Percentiles rank a stretch among this genome's conserved stretches.
phyloP scores from a whole-genome alignment of 257 asterid genomes.

The Plantago elongata region DNA sequence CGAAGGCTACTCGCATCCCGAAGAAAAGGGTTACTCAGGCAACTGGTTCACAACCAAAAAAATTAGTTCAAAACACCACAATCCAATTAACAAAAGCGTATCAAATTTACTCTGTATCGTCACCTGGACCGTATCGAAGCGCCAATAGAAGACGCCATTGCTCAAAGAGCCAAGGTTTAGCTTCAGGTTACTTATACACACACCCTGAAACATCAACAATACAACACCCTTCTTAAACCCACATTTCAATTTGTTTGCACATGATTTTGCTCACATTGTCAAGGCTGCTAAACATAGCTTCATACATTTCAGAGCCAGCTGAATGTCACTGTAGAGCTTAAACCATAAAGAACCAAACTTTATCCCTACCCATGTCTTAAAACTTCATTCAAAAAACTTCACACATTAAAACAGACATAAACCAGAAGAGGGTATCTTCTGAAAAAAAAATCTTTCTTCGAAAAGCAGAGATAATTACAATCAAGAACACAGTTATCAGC shows the following conservation, averaged over 20 bases:
- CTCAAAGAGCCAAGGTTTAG: slow-evolving; percentile 21
- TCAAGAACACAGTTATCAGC: neutral
- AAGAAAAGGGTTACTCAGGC: slow-evolving; percentile 44
- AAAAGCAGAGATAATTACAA: neutral
- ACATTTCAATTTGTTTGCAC: neutral
- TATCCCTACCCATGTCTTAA: neutral
- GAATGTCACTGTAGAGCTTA: neutral
- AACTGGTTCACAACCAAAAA: slow-evolving; percentile 27
- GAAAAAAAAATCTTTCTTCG: no score
- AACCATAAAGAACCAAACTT: neutral
- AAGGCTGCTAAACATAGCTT: neutral
- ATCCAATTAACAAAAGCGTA: neutral
- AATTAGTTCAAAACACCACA: neutral
- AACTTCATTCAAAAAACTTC: neutral
- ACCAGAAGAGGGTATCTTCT: neutral
- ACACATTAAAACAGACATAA: neutral
- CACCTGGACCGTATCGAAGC: slow-evolving; percentile 49
- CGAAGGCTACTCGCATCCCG: slow-evolving; percentile 48
- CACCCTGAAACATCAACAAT: slow-evolving; percentile 21
- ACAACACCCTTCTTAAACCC: neutral
- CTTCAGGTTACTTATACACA: slow-evolving; percentile 12
- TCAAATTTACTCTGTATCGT: neutral
- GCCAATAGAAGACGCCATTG: slow-evolving; percentile 40
- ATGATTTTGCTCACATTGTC: neutral
- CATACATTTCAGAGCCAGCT: neutral